Conservation (phyloP, 371 early-diverging fungal genomes). For the Rhizomucor pusillus region DNA sequence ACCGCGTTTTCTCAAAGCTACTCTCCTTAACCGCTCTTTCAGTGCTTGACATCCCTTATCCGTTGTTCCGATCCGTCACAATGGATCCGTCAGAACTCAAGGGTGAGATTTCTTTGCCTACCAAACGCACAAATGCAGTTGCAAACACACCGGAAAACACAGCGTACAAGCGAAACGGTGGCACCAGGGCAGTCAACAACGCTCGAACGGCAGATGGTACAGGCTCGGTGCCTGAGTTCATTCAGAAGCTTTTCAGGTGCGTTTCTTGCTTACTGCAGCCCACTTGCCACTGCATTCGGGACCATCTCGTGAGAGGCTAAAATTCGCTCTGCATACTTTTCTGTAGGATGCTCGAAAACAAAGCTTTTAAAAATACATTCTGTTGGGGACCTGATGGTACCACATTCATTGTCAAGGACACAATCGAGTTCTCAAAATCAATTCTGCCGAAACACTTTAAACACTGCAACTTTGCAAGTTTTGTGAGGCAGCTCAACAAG, state of each 20-base stretch:
- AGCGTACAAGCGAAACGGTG: too few relatives aligned
- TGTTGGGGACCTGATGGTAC: conserved; percentile 80
- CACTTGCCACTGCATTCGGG: neutral
- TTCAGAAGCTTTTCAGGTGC: conserved; percentile 48
- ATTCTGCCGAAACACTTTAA: conserved; percentile 87
- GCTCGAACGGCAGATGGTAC: neutral
- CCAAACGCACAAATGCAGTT: too few relatives aligned
- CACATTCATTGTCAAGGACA: conserved; percentile 83
- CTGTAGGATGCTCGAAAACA: conserved; percentile 66
- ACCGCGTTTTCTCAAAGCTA: too few relatives aligned
- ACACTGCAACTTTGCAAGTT: conserved; percentile 91
- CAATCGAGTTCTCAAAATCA: conserved; percentile 66
- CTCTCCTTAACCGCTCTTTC: too few relatives aligned
- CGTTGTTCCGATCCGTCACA: too few relatives aligned
- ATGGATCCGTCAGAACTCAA: too few relatives aligned
- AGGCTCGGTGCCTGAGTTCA: conserved; percentile 36
- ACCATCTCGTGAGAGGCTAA: too few relatives aligned
- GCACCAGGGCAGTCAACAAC: neutral
- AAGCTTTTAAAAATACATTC: conserved; percentile 55
- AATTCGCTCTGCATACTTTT: too few relatives aligned
- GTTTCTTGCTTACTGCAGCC: neutral
- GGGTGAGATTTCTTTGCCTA: too few relatives aligned
- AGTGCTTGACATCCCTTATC: too few relatives aligned
- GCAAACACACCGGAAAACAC: too few relatives aligned
- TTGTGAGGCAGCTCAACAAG: conserved; percentile 96